Conservation (phyloP, 352 stramenopile species). For the Phytophthora citrophthora region DNA sequence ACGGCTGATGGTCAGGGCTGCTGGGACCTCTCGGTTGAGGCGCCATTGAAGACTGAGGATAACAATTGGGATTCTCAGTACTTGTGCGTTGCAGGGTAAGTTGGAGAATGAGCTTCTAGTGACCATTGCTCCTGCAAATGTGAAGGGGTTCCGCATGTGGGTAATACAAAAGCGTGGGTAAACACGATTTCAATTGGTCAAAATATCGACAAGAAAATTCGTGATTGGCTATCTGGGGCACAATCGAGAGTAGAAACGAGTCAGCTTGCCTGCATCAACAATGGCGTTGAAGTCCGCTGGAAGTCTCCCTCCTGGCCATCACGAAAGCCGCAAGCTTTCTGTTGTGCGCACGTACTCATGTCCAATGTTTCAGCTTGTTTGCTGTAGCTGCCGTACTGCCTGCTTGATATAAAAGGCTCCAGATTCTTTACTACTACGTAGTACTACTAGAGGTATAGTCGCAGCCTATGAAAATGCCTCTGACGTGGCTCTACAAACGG, state of each 20-base stretch:
- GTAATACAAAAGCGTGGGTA: not conserved
- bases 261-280: too few species aligned
- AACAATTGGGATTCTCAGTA: not conserved
- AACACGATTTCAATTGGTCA: not conserved
- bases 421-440: too few species aligned
- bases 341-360: too few species aligned
- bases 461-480: too few species aligned
- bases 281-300: too few species aligned
- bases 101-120: constrained; percentile 9
- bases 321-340: too few species aligned
- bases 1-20: constrained; percentile 7
- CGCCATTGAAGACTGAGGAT: not conserved
- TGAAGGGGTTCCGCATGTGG: not conserved
- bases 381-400: too few species aligned
- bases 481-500: too few species aligned
- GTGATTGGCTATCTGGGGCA: not conserved
- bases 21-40: not conserved
- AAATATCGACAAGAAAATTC: not conserved
- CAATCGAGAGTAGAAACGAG: not conserved
- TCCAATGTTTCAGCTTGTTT: too few species aligned
- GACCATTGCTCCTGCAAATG: not conserved
- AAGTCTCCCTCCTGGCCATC: too few species aligned
- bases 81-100: constrained; percentile 5
- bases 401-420: too few species aligned
- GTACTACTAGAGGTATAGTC: too few species aligned